A percentile compares a stretch with the other conserved stretches of the same genome.
Evolutionary conservation across 2,329 filamentous ascomycete species (phyloP).

Genomic region (Pyrenophora graminea): DNA sequence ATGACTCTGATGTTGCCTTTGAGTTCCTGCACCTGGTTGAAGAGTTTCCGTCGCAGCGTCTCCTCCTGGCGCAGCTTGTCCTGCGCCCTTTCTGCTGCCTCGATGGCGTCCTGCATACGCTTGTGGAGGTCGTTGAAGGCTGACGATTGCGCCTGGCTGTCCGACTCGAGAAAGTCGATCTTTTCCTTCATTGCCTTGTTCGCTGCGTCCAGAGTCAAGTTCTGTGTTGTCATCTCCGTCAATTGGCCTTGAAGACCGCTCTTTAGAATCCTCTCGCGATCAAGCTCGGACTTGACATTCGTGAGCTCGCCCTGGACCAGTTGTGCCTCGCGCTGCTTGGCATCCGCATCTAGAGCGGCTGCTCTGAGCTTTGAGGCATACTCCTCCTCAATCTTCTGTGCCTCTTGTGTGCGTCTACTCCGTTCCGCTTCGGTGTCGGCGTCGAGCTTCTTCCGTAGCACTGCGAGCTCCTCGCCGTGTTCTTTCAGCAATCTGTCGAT

Average conservation of each 20-base stretch:
- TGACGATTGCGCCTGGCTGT: constrained; percentile 85
- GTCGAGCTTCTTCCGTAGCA: constrained; percentile 65
- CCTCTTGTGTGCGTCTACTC: constrained; percentile 61
- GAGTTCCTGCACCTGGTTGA: constrained; percentile 97
- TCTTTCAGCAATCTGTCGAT: constrained; percentile 62
- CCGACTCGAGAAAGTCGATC: constrained; percentile 87
- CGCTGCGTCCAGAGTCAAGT: constrained; percentile 68
- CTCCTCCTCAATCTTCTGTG: constrained; percentile 65
- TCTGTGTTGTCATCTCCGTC: constrained; percentile 47
- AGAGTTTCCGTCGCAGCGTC: constrained; percentile 84
- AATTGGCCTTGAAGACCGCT: constrained; percentile 61
- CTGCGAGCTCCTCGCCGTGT: constrained; percentile 70
- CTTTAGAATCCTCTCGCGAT: constrained; percentile 65
- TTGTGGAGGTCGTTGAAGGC: constrained; percentile 82
- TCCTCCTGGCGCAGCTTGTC: constrained; percentile 90
- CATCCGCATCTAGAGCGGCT: constrained; percentile 62
- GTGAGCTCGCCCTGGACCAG: constrained; percentile 57
- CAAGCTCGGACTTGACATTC: constrained; percentile 49
- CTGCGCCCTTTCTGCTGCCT: constrained; percentile 69
- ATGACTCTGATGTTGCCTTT: constrained; percentile 99
- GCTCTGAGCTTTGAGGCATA: constrained; percentile 60
- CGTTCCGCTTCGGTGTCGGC: constrained; percentile 70
- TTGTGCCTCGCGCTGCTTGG: constrained; percentile 60
- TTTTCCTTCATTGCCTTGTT: constrained; percentile 77
- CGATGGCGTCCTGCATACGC: constrained; percentile 76